Conservation (phyloP, 1,284 basidiomycete genomes). For the Termitomyces sp. region DNA sequence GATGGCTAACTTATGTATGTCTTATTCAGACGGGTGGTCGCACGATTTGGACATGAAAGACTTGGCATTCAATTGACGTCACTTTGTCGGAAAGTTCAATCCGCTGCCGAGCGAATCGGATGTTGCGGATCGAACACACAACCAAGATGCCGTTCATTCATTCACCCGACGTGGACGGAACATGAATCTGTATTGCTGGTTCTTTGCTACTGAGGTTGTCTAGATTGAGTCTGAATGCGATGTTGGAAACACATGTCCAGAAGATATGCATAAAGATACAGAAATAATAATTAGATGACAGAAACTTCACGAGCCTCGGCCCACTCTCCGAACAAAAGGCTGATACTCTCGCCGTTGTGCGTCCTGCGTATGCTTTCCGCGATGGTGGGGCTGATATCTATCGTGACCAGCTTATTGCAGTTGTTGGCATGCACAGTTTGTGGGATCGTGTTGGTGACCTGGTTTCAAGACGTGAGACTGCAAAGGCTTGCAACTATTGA, state of each 20-base stretch:
- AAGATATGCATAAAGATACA: conserved; percentile 15
- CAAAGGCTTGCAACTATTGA: background rate
- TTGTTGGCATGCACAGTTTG: conserved; percentile 39
- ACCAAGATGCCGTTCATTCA: background rate
- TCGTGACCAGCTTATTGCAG: conserved; percentile 62
- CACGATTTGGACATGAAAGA: no score
- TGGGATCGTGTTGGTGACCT: conserved; percentile 44
- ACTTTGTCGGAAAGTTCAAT: background rate
- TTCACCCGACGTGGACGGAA: background rate
- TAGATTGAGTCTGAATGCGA: conserved; percentile 8
- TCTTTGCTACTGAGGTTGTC: conserved; percentile 20
- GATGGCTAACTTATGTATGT: no score
- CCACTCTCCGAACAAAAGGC: conserved; percentile 78
- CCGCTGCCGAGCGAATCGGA: background rate
- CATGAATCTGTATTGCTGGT: conserved; percentile 1
- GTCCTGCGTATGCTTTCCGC: conserved; percentile 95
- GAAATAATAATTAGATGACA: conserved; percentile 22
- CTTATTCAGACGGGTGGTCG: no score
- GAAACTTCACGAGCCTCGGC: conserved; percentile 44
- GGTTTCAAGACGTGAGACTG: background rate
- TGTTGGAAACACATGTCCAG: conserved; percentile 2
- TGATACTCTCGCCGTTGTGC: conserved; percentile 93
- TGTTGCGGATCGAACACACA: background rate
- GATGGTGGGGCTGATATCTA: conserved; percentile 89
- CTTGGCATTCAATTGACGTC: no score